Base-by-base conservation (phyloP, 2,329 filamentous ascomycete genomes). In the Phialophora chinensis region DNA sequence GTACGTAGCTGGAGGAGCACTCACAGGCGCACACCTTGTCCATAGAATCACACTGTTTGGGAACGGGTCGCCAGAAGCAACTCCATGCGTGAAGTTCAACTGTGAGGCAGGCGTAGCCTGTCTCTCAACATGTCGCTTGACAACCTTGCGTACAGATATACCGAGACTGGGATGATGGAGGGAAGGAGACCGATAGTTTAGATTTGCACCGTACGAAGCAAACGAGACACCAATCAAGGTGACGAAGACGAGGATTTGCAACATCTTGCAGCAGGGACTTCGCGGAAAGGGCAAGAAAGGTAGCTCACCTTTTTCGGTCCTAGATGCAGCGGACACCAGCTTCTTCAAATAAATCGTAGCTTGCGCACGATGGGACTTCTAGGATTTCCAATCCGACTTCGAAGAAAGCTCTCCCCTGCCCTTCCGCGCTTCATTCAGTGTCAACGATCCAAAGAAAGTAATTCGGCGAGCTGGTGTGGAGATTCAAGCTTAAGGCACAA, bases 141-240 rank as follows among this genome's bases (percentile, higher is more conserved):
- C 82, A 57, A 90, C 84, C 69, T 85, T 87, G 57, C 83, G 83
- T 14, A 90, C 82, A n/a, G 88, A 84, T 54, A 91, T 85, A 4
- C 88, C 89, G 11, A 91, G 80, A 44, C 81, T 80, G 3, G 85
- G 82, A 70, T 91, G 89, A 52, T 88, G 84, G 49, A 85, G 81
- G 0, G 89, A 91, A 5, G 89, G 88, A 72, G 86, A 89, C 58
- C 83, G 81, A 75, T 90, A 91, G 78, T 91, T 91, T 67, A 91
- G 75, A 74, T 91, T 91, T 47, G 75, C 75, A 53, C 68, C 66
- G 25, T 69, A 72, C 20, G 54, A 62, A 54, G 69, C 69, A 23
- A 70, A 33, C 14, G 66, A 52, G 58, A 53, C 60, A 52, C 52
- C 61, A 20, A 66, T 54, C 20, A 70, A 63, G 17, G 63, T 62